Evolutionary conservation across 2,329 filamentous ascomycete genomes (phyloP), one percentile per base, ranked within the genome.

Genomic region (Apiospora aurea): DNA sequence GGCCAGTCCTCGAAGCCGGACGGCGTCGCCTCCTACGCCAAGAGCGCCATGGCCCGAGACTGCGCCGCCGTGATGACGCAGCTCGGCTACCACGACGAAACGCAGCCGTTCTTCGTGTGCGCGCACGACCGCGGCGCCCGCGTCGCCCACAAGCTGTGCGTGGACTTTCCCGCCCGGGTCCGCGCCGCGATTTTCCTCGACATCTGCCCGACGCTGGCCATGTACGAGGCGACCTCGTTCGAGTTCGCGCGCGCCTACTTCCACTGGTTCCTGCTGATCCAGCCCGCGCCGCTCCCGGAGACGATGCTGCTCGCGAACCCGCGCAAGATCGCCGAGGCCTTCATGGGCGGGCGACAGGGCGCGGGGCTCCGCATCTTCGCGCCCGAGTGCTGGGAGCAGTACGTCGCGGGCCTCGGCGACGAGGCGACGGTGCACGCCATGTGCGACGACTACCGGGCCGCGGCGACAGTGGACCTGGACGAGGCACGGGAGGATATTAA

Each of bases 251-350:
- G 81, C 41, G 82, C 83, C 0, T 90, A 89, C 77, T 90, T 86
- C 75, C 88, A 90, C 78, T 90, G 88, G 88, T 89, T 88, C 70
- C 86, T 90, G 74, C 82, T 90, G 26, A 87, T 89, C 11, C 88
- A 90, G 76, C 77, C 80, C 0, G 79, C 79, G 6, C 86, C 88
- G 0, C 82, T 90, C 6, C 88, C 86, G 0, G 87, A 89, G 75
- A 83, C 81, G 53, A 79, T 88, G 67, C 84, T 85, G 73, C 79
- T 79, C 0, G 78, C 76, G 0, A 77, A 80, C 34, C 82, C 84
- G 3, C 76, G 81, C 8, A 78, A 80, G 46, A 83, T 87, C n/a
- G 79, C 83, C 0, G 80, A 83, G 24, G 76, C 81, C 51, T 87
- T 83, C 74, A 79, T 84, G 82, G 78, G 85, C 70, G 83, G 80